Conservation (phyloP, 2,329 filamentous ascomycete species). For the Colletotrichum ledebouriae region DNA sequence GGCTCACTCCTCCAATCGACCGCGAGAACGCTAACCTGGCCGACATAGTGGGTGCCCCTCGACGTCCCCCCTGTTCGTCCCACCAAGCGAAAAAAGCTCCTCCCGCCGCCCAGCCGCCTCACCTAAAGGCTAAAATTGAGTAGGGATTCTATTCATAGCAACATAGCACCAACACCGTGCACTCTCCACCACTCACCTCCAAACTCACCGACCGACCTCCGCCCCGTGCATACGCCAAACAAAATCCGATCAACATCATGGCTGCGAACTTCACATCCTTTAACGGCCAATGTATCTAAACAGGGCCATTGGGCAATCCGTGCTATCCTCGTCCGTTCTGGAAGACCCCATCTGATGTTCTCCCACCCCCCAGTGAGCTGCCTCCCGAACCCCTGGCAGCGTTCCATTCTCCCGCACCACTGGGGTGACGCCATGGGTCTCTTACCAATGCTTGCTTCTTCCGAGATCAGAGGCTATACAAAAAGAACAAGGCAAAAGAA, state of each 20-base stretch:
- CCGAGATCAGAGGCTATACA: too few species aligned
- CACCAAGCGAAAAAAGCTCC: constrained; percentile 17
- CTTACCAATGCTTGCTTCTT: too few species aligned
- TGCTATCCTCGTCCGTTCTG: not conserved
- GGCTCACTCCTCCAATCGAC: too few species aligned
- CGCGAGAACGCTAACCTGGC: not conserved
- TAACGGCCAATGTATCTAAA: not conserved
- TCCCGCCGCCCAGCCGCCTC: constrained; percentile 3
- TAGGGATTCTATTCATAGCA: constrained; percentile 29
- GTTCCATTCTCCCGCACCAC: too few species aligned
- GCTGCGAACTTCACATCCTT: not conserved
- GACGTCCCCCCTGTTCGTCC: constrained; percentile 29
- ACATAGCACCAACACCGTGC: not conserved
- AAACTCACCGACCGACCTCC: not conserved
- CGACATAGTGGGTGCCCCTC: not conserved
- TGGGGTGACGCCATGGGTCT: too few species aligned
- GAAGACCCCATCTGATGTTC: not conserved
- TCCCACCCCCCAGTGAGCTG: not conserved
- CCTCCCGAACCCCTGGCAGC: not conserved
- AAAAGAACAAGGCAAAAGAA: too few species aligned
- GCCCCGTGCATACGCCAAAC: constrained; percentile 15
- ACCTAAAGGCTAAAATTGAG: constrained; percentile 21
- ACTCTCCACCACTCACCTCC: not conserved
- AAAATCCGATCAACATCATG: not conserved
- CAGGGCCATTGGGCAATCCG: not conserved